Base-by-base conservation (phyloP, 345 rosid genomes). In the Citrus maxima region DNA sequence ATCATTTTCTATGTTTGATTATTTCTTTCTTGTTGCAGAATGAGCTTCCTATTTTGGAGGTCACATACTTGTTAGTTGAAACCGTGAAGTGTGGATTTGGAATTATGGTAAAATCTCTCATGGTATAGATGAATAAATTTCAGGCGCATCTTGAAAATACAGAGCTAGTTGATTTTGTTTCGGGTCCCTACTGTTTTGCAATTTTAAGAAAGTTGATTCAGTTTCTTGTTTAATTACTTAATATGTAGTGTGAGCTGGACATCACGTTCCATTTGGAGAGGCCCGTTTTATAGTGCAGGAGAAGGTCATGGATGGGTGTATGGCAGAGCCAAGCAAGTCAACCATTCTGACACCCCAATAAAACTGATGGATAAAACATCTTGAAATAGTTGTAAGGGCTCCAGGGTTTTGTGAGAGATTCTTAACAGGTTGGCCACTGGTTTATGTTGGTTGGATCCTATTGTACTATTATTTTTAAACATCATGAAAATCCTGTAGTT, bases 51-150 rank as follows among this genome's bases (percentile, higher is more conserved):
- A 90, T 93, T 82, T 84, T 96, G 85, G 99, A 91, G 78, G 94
- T 93, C 79, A 96, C 91, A 80, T 97, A 94, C 87, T 97, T 94
- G 38, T 84, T 93, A 80, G 98, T 96, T 0, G 98, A 92, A 88
- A 94, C 98, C 34, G 90, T 90, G 98, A 95, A 94, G 80, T 91
- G 95, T 40, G 98, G 94, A 88, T 94, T 94, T 63, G 98, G 99
- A 81, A 96, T 94, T 74, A 98, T 93, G 92, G 99, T 89, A 88
- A 82, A 93, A 64, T 59, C 56, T 62, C 46, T 38, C 12, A 35
- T 35, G 35, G 21, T 22, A 68, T 24, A 24, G 28, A 27, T 25
- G 10, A 59, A 34, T 58, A 22, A 49, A 4, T 67, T 30, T 30
- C n/a, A 22, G 16, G 22, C 61, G 10, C 46, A 9, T 6, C 49